Conservation (phyloP, 164 flowering plant species). For the Aristolochia californica region DNA sequence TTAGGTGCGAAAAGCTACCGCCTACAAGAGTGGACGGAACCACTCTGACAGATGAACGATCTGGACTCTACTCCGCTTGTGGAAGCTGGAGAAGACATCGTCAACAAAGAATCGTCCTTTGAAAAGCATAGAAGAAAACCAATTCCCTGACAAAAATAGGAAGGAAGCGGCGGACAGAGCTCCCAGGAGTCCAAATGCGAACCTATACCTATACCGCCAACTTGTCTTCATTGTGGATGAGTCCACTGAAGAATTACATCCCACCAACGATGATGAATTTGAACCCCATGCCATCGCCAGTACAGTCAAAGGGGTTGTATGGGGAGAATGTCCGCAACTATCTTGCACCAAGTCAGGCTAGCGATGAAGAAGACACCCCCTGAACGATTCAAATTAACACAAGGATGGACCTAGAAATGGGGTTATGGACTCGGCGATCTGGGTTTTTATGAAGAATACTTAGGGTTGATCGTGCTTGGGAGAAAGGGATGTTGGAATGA, state of each 20-base stretch:
- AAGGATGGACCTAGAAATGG: no score
- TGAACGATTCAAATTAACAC: constrained; percentile 30
- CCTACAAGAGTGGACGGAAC: no score
- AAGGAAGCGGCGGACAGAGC: constrained; percentile 45
- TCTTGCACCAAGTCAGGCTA: constrained; percentile 25
- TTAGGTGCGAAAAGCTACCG: no score
- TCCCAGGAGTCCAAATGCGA: constrained; percentile 39
- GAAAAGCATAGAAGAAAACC: constrained; percentile 41
- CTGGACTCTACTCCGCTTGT: constrained; percentile 44
- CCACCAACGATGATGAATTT: constrained; percentile 57
- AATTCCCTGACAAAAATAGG: constrained; percentile 35
- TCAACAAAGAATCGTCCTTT: constrained; percentile 37
- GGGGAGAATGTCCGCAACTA: constrained; percentile 38
- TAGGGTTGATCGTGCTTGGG: no score
- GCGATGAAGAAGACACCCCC: constrained; percentile 39
- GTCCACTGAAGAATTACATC: constrained; percentile 37
- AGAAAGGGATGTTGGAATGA: no score
- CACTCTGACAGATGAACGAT: no score
- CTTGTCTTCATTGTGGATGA: constrained; percentile 53
- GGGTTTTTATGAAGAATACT: no score
- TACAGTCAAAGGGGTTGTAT: constrained; percentile 30
- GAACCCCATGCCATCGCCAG: not conserved
- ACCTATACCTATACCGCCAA: constrained; percentile 53
- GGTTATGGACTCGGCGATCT: no score
- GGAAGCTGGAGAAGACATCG: constrained; percentile 36